Base-by-base conservation (phyloP, 1,284 basidiomycete genomes). In the Cystobasidium sp. region DNA sequence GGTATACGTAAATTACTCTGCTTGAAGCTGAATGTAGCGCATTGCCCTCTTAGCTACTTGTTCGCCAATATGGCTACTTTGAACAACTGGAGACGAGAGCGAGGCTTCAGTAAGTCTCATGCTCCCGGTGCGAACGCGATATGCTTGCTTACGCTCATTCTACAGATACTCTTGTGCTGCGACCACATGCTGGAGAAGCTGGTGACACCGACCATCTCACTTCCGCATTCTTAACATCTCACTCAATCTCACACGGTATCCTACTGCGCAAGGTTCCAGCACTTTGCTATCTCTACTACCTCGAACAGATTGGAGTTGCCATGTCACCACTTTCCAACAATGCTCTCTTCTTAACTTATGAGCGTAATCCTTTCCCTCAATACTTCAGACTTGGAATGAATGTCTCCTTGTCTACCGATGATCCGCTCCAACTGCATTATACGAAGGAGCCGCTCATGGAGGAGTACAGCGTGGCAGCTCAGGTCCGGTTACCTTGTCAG, bases 261-360 rank as follows among this genome's bases (percentile, higher is more conserved):
- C 85, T 98, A 24, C 87, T 99, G 12, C 91, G 97, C 76, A 99
- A 99, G 83, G 96, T 99, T 0, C 97, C 96, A 0, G 95, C 94
- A 0, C 84, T 87, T 47, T 86, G 86, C 78, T 84, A 84, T 76
- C 80, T 84, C 43, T 99, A 95, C 85, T 99, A 99, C 82, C 85
- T 97, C 77, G 94, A 93, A 83, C 94, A 97, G 84, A 97, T 97
- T 75, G 95, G 94, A 7, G 87, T 99, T 20, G 96, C 97, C 6
- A 99, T 99, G 97, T 95, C 92, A 80, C 97, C 97, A 0, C 84
- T 99, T 55, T 94, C 92, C 82, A 99, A 99, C 83, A 99, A 99
- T 79, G 95, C 97, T 0, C 85, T 99, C 52, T 99, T 99, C 86
- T 85, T 99, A 80, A 91, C 92, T 6, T 99, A 98, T 81, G 97